These are phyloP conservation scores for Phyllosticta paracitricarpa DNA, from an alignment of 2,329 filamentous ascomycete species.

Conservation along the genomic window DNA sequence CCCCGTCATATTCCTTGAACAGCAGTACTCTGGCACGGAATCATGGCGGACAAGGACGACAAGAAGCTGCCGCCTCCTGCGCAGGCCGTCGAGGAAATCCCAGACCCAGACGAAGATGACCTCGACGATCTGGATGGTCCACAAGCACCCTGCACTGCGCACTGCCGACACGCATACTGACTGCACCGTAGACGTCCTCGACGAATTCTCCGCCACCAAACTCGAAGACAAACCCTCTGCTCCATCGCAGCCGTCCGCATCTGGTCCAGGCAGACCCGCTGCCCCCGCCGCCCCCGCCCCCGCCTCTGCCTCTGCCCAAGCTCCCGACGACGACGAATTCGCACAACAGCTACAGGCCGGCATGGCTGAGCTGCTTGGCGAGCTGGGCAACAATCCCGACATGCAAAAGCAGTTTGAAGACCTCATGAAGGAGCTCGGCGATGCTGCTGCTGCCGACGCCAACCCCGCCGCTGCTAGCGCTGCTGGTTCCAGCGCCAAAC, in stretches of 20 bases:
- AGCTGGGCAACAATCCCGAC: conserved; percentile 51
- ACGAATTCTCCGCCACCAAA: conserved; percentile 70
- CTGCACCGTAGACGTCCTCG: conserved; percentile 64
- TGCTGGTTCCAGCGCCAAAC: conserved; percentile 10
- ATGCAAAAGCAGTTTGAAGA: conserved; percentile 71
- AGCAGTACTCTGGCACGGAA: not conserved
- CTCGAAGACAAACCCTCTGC: conserved; percentile 33
- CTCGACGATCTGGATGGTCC: conserved; percentile 83
- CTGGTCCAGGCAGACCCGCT: conserved; percentile 29
- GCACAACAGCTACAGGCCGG: conserved; percentile 78
- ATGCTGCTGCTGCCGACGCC: conserved; percentile 21
- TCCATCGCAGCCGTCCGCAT: conserved; percentile 27
- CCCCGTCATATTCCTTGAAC: not conserved
- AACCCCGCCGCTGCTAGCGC: conserved; percentile 11
- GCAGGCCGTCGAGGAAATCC: conserved; percentile 22
- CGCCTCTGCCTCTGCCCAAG: conserved; percentile 25
- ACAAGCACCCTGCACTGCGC: conserved; percentile 12
- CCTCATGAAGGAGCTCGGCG: conserved; percentile 63
- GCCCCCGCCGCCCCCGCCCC: conserved; percentile 20
- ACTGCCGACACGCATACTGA: not conserved
- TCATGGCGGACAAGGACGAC: conserved; percentile 2
- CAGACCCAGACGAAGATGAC: conserved; percentile 88
- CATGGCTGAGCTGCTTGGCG: conserved; percentile 74
- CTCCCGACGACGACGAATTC: conserved; percentile 60
- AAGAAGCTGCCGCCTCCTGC: not conserved